A percentile compares a stretch with the other conserved stretches of the same genome.
These are phyloP conservation scores for Tylopilus intermedius DNA, from an alignment of 768 basidiomycete species.

Conservation along the genomic window DNA sequence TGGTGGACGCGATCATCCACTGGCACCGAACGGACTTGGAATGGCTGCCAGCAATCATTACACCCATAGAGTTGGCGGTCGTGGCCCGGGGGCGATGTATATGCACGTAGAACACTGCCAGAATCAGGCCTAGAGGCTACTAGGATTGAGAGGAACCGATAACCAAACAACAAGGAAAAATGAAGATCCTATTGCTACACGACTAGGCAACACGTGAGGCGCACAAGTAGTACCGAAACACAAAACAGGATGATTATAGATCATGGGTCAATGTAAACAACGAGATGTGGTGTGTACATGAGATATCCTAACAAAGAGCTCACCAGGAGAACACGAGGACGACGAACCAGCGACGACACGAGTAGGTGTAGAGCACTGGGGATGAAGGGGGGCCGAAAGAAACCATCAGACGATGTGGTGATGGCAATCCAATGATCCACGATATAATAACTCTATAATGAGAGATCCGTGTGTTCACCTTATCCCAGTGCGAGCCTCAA, in stretches of 20 bases:
- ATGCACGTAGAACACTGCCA: too few species aligned
- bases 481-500: conserved; percentile 29
- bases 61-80: too few species aligned
- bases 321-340: neutral
- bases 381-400: neutral
- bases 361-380: neutral
- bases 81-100: too few species aligned
- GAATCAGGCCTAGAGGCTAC: too few species aligned
- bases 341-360: neutral
- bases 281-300: neutral
- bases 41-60: too few species aligned
- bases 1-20: too few species aligned
- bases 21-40: too few species aligned
- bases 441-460: conserved; percentile 27
- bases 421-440: conserved; percentile 2
- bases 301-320: neutral
- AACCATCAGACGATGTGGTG: neutral
- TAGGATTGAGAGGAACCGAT: neutral
- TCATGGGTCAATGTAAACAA: neutral
- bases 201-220: neutral
- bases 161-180: neutral
- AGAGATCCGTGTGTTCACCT: neutral
- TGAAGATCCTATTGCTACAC: conserved; percentile 4
- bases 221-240: neutral
- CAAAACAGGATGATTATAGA: neutral